Evolutionary conservation across 768 basidiomycete genomes (phyloP).

Genomic region (Daedaleopsis sinensis): DNA sequence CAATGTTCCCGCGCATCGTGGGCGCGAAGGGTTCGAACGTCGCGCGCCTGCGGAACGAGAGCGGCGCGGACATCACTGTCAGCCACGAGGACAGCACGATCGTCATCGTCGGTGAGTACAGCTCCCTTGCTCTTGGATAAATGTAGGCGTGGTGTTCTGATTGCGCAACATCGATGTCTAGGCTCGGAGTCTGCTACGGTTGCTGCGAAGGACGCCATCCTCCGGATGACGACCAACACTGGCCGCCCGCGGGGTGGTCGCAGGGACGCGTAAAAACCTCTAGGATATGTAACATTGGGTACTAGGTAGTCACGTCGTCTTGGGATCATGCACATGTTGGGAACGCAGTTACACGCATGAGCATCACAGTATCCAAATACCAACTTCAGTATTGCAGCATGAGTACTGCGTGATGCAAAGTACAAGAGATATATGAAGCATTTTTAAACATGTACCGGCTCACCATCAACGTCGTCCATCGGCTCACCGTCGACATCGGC

Average conservation of each 20-base stretch:
- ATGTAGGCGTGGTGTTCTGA: background rate
- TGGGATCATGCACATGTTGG: background rate
- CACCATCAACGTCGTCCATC: constrained; percentile 43
- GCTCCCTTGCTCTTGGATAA: background rate
- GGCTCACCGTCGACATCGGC: constrained; percentile 40
- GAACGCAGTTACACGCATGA: background rate
- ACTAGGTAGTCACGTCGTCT: constrained; percentile 6
- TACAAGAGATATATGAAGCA: too few relatives aligned
- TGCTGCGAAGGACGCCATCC: constrained; percentile 77
- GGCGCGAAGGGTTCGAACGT: constrained; percentile 92
- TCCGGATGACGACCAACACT: constrained; percentile 47
- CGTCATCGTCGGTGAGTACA: constrained; percentile 75
- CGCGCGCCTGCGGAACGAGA: constrained; percentile 83
- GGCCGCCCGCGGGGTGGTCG: constrained; percentile 27
- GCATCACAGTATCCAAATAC: background rate
- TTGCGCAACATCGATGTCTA: constrained; percentile 30
- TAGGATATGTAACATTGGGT: constrained; percentile 3
- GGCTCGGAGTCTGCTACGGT: constrained; percentile 70
- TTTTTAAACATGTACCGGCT: constrained; percentile 26
- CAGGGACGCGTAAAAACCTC: constrained; percentile 14
- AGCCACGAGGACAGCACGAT: constrained; percentile 88
- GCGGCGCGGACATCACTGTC: constrained; percentile 90
- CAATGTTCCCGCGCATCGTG: constrained; percentile 90
- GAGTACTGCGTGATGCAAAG: too few relatives aligned
- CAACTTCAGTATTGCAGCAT: background rate